Percentiles rank a stretch among this genome's conserved stretches.
phyloP scores from a whole-genome alignment of 371 early-diverging fungal genomes.

The Zancudomyces culisetae region DNA sequence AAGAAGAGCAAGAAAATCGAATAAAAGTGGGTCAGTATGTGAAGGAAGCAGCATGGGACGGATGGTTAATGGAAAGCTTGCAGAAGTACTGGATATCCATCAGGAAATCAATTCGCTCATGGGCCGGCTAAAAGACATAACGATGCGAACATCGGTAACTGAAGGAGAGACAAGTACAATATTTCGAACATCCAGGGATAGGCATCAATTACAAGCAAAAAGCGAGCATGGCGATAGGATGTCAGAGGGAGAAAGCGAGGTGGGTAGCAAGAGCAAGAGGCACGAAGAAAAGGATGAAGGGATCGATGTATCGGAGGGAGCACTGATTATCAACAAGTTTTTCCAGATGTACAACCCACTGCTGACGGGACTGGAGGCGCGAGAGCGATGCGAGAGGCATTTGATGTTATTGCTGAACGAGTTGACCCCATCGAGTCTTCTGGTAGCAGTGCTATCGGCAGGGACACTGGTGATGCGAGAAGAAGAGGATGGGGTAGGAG shows the following conservation, averaged over 20 bases:
- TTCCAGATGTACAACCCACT: background rate
- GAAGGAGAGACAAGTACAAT: background rate
- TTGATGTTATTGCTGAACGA: background rate
- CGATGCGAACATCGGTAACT: background rate
- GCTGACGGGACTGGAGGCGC: background rate
- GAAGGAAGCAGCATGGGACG: background rate
- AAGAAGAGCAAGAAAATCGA: background rate
- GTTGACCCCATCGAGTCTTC: background rate
- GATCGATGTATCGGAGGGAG: background rate
- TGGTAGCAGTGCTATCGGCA: background rate
- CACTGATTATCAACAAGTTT: background rate
- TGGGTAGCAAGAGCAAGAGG: background rate
- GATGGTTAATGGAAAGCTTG: background rate
- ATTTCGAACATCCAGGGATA: background rate
- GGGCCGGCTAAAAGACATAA: background rate
- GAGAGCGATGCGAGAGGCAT: background rate
- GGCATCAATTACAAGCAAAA: background rate
- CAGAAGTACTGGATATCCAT: slow-evolving; percentile 1
- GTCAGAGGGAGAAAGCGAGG: background rate
- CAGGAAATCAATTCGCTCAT: background rate
- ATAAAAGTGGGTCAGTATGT: background rate
- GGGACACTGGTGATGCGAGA: background rate
- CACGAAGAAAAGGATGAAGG: background rate
- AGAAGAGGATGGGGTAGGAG: background rate
- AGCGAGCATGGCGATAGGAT: background rate